Base-by-base conservation (phyloP, 75 land plant species). In the Picea glauca region DNA sequence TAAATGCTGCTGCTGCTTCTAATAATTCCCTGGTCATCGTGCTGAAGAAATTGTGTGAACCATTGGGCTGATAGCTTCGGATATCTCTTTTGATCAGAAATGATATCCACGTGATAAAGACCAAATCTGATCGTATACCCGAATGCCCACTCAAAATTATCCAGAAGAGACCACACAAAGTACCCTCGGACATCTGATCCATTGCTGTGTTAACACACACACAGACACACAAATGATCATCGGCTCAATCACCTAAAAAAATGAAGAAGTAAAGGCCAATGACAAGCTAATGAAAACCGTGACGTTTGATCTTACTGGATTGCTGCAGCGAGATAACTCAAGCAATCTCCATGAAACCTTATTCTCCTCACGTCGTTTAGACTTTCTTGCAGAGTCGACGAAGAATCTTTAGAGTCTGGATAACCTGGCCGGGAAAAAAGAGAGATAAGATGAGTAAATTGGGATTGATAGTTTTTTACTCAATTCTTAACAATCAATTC, bases 141-240 rank as follows among this genome's bases (percentile, higher is more conserved):
- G n/a, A 20, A 58, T 12, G 20, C 17, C 81, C 81, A 80, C 46
- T 80, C 81, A 31, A 56, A 80, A 31, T 76, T 80, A 15, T 80
- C 81, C 50, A 75, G 31, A 26, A 80, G 43, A 58, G 81, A 72
- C 81, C 81, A 80, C 1, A 50, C 15, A 32, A 80, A 80, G 79
- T 80, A 80, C 30, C 64, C 81, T 7, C 75, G 32, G 13, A 80
- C 81, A 33, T 76, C 73, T 35, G 73, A n/a, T 30, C 65, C 65
- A 62, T 62, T 62, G 32, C 65, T 62, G 64, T n/a, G n/a, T n/a
- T n/a, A n/a, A n/a, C n/a, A n/a, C n/a, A n/a, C n/a, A n/a, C n/a
- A n/a, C n/a, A n/a, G n/a, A n/a, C n/a, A n/a, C n/a, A n/a, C n/a
- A n/a, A n/a, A n/a, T n/a, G n/a, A n/a, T n/a, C n/a, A n/a, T n/a